Evolutionary conservation across 2,329 filamentous ascomycete species (phyloP).

Genomic region (Paracamarosporium sp.): DNA sequence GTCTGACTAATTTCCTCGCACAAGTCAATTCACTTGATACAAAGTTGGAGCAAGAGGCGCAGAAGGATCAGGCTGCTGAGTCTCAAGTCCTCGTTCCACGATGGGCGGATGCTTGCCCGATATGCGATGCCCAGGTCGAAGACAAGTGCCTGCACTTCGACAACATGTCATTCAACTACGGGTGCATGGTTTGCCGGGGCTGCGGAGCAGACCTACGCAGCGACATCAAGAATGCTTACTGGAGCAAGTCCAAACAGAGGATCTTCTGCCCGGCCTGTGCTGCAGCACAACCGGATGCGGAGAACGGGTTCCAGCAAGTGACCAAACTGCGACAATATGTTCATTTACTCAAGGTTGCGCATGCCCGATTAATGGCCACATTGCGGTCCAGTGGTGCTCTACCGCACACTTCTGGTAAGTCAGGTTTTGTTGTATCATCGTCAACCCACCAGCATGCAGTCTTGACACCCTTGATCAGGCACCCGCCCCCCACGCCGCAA

Average conservation of each 20-base stretch:
- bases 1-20: constrained; percentile 81
- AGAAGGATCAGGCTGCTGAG: constrained; percentile 50
- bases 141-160: constrained; percentile 84
- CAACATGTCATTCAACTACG: constrained; percentile 82
- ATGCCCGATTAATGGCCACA: constrained; percentile 87
- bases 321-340: constrained; percentile 93
- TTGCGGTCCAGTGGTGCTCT: constrained; percentile 83
- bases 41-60: constrained; percentile 43
- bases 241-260: constrained; percentile 71
- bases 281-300: constrained; percentile 61
- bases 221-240: constrained; percentile 72
- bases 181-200: constrained; percentile 73
- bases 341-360: constrained; percentile 87
- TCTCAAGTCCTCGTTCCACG: constrained; percentile 52
- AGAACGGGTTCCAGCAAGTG: constrained; percentile 73
- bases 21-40: constrained; percentile 82
- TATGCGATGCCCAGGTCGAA: constrained; percentile 87
- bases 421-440: constrained; percentile 8
- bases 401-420: constrained; percentile 70
- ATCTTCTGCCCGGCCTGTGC: constrained; percentile 76
- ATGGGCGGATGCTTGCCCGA: constrained; percentile 75
- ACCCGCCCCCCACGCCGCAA: constrained; percentile 34
- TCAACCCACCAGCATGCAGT: constrained; percentile 29
- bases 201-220: constrained; percentile 78
- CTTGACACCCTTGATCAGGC: constrained; percentile 39